Evolutionary conservation across 345 rosid genomes (phyloP), one percentile per base, ranked within the genome.

Genomic region (Camelina laxa): DNA sequence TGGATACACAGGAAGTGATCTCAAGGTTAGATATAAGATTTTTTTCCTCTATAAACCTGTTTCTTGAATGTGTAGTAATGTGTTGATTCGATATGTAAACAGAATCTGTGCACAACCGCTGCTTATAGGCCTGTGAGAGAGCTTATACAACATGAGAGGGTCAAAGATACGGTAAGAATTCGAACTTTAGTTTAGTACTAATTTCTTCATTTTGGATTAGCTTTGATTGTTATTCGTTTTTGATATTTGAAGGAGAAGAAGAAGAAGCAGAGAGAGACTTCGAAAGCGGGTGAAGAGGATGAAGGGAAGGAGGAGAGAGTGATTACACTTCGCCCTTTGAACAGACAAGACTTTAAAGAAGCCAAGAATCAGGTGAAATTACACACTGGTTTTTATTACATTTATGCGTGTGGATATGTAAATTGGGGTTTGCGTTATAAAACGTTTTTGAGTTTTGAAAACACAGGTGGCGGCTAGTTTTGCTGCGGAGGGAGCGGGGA

Each of bases 391-490:
- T 17, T 47, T 9, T 13, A n/a, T n/a, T 47, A 65, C 27, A 47
- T 9, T 17, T 65, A 16, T 15, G 30, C 33, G 3, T 58, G 49
- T 30, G 7, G 62, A 63, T 10, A 48, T 50, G 41, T 8, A 39
- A 65, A 48, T 4, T 67, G 19, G 42, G 20, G 59, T 72, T 78
- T 41, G 47, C 45, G 61, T 57, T 71, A n/a, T 68, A 53, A 13
- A 61, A 33, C 19, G 31, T 33, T 68, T 39, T 24, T 48, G 15
- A n/a, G n/a, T 11, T 57, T 24, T 56, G 56, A 45, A 63, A 16
- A 70, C 58, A 79, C 84, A 95, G 98, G 98, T 89, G 48, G 96
- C 94, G 0, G 91, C 98, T n/a, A 95, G 99, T 79, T 92, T 89
- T 67, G 88, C 97, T 14, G 72, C 89, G 0, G 92, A 83, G 27